A percentile compares a stretch with the other conserved stretches of the same genome.
phyloP scores from a whole-genome alignment of 495 filamentous ascomycete genomes.

The Lindgomyces ingoldianus region DNA sequence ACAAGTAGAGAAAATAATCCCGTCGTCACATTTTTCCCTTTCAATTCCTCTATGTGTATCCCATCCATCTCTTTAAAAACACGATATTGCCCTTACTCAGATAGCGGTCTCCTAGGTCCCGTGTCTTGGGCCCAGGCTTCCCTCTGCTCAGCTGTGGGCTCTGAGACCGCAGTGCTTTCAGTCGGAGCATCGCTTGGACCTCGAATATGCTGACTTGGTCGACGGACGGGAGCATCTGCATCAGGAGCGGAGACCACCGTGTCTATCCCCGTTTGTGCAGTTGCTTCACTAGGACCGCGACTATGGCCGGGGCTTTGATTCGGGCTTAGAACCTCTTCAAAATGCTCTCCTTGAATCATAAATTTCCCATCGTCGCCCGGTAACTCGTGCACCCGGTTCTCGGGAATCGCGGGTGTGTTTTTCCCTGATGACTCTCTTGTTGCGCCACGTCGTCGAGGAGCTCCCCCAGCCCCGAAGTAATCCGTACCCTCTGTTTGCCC shows the following conservation, averaged over 20 bases:
- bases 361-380: slow-evolving; percentile 25
- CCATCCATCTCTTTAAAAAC: not conserved
- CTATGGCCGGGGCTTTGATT: not conserved
- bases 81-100: too few relatives aligned
- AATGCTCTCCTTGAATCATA: not conserved
- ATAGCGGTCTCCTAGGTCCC: slow-evolving; percentile 21
- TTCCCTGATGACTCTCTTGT: slow-evolving; percentile 27
- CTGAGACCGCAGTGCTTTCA: slow-evolving; percentile 18
- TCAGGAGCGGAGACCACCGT: not conserved
- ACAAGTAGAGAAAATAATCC: too few relatives aligned
- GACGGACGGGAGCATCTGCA: not conserved
- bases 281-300: slow-evolving; percentile 16
- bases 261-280: slow-evolving; percentile 12
- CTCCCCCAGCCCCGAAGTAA: not conserved
- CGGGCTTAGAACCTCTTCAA: not conserved
- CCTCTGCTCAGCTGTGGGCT: slow-evolving; percentile 23
- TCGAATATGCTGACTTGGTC: slow-evolving; percentile 8
- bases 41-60: not conserved
- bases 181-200: slow-evolving; percentile 25
- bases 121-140: slow-evolving; percentile 15
- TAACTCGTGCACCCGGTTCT: slow-evolving; percentile 12
- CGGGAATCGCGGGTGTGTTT: slow-evolving; percentile 19
- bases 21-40: too few relatives aligned
- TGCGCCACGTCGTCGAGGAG: slow-evolving; percentile 15
- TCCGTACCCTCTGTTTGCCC: slow-evolving; percentile 3